Percentiles rank a stretch among this genome's conserved stretches.
Evolutionary conservation across 805 yeast genomes (phyloP).

Genomic region (Millerozyma acaciae): DNA sequence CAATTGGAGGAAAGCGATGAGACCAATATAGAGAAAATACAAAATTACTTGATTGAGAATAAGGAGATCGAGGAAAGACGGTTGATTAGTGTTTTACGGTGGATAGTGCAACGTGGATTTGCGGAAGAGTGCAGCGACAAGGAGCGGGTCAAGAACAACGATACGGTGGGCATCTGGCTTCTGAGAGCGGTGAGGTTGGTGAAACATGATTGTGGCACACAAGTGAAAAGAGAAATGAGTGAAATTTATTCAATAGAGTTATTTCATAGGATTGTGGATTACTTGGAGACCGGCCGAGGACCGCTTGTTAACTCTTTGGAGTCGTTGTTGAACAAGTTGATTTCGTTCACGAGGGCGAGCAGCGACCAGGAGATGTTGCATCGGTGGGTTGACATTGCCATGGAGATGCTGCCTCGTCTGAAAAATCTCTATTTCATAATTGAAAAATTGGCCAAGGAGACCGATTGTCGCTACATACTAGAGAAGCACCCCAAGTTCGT

Average conservation of each 20-base stretch:
- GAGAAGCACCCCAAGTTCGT: slow-evolving; percentile 44
- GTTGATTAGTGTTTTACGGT: too few relatives aligned
- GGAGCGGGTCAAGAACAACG: slow-evolving; percentile 46
- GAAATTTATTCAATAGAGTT: not conserved
- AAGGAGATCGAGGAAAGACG: too few relatives aligned
- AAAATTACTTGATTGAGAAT: too few relatives aligned
- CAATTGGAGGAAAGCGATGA: too few relatives aligned
- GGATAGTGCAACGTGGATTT: too few relatives aligned
- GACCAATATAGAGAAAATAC: too few relatives aligned
- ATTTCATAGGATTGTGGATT: slow-evolving; percentile 64
- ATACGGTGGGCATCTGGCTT: slow-evolving; percentile 63
- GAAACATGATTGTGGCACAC: not conserved
- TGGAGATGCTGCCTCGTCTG: slow-evolving; percentile 17
- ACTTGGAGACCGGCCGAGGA: slow-evolving; percentile 68
- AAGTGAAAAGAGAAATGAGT: not conserved
- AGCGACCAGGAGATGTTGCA: slow-evolving; percentile 9
- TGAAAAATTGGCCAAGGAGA: slow-evolving; percentile 51
- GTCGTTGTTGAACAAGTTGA: slow-evolving; percentile 54
- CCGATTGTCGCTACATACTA: slow-evolving; percentile 40
- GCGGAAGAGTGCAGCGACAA: too few relatives aligned
- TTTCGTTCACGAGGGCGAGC: slow-evolving; percentile 35
- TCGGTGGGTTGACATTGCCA: slow-evolving; percentile 5
- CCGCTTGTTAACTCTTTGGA: slow-evolving; percentile 67
- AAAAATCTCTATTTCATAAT: slow-evolving; percentile 60
- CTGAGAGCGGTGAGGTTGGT: slow-evolving; percentile 36